Conservation (phyloP, 169 alveolate species). For the Plasmodium coatneyi region DNA sequence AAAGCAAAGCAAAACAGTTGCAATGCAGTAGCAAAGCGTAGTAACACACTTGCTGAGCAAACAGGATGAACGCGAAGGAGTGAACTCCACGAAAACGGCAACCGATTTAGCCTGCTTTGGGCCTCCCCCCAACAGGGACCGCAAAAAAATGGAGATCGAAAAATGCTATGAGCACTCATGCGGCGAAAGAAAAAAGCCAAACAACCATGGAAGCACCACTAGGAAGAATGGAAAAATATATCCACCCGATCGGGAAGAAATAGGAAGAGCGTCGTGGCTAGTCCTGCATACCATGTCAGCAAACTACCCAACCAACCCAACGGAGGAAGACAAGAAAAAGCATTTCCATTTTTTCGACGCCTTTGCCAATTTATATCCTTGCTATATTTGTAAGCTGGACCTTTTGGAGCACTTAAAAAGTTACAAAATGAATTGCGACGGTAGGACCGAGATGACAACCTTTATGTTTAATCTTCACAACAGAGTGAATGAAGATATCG, state of each 20-base stretch:
- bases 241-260: slow-evolving; percentile 87
- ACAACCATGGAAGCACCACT: slow-evolving; percentile 60
- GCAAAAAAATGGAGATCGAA: slow-evolving; percentile 13
- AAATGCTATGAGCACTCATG: slow-evolving; percentile 55
- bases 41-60: not conserved
- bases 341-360: slow-evolving; percentile 80
- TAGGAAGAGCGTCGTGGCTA: slow-evolving; percentile 90
- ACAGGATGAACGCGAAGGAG: not conserved
- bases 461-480: slow-evolving; percentile 87
- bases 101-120: not conserved
- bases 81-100: not conserved
- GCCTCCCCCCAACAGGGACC: not conserved
- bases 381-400: slow-evolving; percentile 86
- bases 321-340: slow-evolving; percentile 75
- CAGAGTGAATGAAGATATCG: slow-evolving; percentile 84
- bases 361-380: slow-evolving; percentile 86
- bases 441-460: slow-evolving; percentile 70
- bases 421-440: slow-evolving; percentile 78
- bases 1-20: not conserved
- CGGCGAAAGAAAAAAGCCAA: slow-evolving; percentile 17
- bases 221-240: slow-evolving; percentile 28
- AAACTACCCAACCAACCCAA: slow-evolving; percentile 85
- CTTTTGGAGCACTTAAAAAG: slow-evolving; percentile 76
- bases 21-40: not conserved
- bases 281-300: slow-evolving; percentile 87